Evolutionary conservation across 1,139 yeast species (phyloP).

Genomic region (Komagataea norvegica): DNA sequence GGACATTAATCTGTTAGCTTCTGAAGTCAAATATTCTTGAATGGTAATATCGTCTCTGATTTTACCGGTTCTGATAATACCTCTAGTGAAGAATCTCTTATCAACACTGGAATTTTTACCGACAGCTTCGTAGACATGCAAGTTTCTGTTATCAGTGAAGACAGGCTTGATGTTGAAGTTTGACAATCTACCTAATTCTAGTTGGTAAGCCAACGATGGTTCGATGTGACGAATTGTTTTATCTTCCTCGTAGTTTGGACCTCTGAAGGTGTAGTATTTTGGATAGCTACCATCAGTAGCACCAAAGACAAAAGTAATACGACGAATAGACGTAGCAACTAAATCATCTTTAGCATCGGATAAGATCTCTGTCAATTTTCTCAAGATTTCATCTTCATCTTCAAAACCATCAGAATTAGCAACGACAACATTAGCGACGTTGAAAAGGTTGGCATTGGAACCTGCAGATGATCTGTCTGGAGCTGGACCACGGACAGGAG

Average conservation of each 20-base stretch:
- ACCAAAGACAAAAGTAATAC: slow-evolving; percentile 88
- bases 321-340: slow-evolving; percentile 69
- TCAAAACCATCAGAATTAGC: slow-evolving; percentile 69
- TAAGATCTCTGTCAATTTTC: slow-evolving; percentile 58
- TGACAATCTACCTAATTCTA: slow-evolving; percentile 89
- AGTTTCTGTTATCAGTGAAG: slow-evolving; percentile 93
- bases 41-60: slow-evolving; percentile 89
- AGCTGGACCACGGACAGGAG: slow-evolving; percentile 34
- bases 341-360: slow-evolving; percentile 69
- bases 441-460: slow-evolving; percentile 45
- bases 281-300: slow-evolving; percentile 84
- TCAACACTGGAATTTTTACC: slow-evolving; percentile 93
- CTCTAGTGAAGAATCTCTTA: slow-evolving; percentile 93
- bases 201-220: slow-evolving; percentile 96
- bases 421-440: slow-evolving; percentile 78
- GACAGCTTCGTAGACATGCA: slow-evolving; percentile 93
- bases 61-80: slow-evolving; percentile 94
- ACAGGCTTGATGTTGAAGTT: slow-evolving; percentile 94
- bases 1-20: slow-evolving; percentile 91
- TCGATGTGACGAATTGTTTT: slow-evolving; percentile 95
- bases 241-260: slow-evolving; percentile 78
- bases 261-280: slow-evolving; percentile 91
- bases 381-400: slow-evolving; percentile 64
- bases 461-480: slow-evolving; percentile 42
- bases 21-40: slow-evolving; percentile 90